Conservation (phyloP, 1,139 yeast genomes). For the Casaregolazyma lundiana region DNA sequence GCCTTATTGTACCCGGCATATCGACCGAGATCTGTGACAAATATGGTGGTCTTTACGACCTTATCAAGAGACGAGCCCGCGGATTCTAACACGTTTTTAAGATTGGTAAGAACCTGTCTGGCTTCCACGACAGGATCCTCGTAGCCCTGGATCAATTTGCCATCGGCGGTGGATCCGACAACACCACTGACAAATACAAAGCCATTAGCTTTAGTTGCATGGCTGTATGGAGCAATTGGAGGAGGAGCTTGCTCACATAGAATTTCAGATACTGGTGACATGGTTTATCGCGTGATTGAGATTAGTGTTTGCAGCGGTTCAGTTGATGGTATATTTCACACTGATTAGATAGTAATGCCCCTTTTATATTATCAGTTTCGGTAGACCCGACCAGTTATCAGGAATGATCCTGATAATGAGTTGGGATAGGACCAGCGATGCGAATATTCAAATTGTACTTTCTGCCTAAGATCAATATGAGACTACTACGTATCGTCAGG, state of each 20-base stretch:
- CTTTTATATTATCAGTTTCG: background rate
- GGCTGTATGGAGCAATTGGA: conserved; percentile 93
- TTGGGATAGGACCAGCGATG: no score
- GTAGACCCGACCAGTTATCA: background rate
- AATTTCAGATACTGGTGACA: conserved; percentile 8
- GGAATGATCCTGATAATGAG: no score
- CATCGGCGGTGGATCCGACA: conserved; percentile 76
- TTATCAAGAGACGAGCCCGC: conserved; percentile 74
- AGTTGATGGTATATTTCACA: no score
- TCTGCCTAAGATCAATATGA: no score
- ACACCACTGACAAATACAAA: conserved; percentile 90
- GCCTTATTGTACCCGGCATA: conserved; percentile 77
- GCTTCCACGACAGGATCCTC: conserved; percentile 71
- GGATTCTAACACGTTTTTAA: conserved; percentile 65
- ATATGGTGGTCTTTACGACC: conserved; percentile 76
- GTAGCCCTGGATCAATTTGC: conserved; percentile 59
- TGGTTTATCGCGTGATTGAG: background rate
- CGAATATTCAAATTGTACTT: no score
- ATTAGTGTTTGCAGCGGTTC: background rate
- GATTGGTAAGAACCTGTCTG: conserved; percentile 73
- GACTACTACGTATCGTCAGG: no score
- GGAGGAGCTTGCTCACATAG: conserved; percentile 57
- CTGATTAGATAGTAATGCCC: background rate
- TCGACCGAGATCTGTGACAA: conserved; percentile 76
- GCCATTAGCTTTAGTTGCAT: conserved; percentile 69